Percentiles rank a stretch among this genome's conserved stretches.
phyloP scores from a whole-genome alignment of 306 rosid species.

The Medicago ruthenica region DNA sequence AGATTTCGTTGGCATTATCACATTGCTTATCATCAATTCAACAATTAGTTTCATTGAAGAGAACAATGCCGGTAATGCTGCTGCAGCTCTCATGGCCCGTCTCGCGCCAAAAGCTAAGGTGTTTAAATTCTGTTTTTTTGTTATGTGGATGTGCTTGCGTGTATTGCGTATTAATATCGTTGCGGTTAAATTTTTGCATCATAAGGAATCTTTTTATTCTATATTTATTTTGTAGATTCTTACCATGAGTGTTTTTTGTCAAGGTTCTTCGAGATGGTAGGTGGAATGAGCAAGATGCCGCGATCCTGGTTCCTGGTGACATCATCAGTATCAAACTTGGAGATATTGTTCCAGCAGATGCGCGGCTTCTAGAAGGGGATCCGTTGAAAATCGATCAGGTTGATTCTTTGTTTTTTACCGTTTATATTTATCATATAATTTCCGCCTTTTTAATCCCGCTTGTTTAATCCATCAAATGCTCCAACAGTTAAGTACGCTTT shows the following conservation, averaged over 20 bases:
- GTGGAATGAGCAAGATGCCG: constrained; percentile 91
- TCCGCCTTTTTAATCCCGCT: constrained; percentile 20
- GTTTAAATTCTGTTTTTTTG: constrained; percentile 26
- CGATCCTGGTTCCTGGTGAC: constrained; percentile 90
- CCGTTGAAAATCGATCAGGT: constrained; percentile 98
- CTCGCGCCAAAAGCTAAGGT: constrained; percentile 99
- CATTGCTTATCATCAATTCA: constrained; percentile 88
- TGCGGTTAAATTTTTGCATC: constrained; percentile 23
- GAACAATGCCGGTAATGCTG: constrained; percentile 98
- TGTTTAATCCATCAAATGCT: constrained; percentile 23
- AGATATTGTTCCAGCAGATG: constrained; percentile 91
- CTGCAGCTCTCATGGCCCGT: constrained; percentile 99
- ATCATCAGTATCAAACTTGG: constrained; percentile 88
- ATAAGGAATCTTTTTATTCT: constrained; percentile 18
- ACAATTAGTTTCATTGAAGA: constrained; percentile 98
- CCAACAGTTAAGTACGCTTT: constrained; percentile 5
- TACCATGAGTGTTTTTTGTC: constrained; percentile 41
- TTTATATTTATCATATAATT: neutral
- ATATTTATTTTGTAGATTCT: constrained; percentile 32
- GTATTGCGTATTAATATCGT: constrained; percentile 11
- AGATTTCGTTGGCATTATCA: constrained; percentile 97
- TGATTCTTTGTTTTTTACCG: constrained; percentile 5
- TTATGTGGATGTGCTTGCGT: constrained; percentile 6
- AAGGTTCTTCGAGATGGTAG: constrained; percentile 98
- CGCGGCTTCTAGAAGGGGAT: constrained; percentile 98